Conservation (phyloP, 768 basidiomycete genomes). For the Brasilioporus rufonigricans region DNA sequence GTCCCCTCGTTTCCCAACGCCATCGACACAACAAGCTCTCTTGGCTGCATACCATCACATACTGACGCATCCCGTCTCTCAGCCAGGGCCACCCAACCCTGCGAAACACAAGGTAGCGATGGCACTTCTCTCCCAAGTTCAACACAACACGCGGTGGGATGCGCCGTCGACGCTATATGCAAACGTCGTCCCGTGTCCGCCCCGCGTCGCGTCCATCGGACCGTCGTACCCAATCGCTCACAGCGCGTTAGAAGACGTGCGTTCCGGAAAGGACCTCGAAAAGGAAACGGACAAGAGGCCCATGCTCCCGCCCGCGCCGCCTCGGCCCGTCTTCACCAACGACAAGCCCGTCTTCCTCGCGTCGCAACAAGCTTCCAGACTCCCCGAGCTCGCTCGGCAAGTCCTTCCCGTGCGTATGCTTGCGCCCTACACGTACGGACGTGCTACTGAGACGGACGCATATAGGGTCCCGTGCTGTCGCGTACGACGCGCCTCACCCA, state of each 20-base stretch:
- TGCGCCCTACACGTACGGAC: not conserved
- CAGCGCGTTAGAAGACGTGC: slow-evolving; percentile 29
- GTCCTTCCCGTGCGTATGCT: slow-evolving; percentile 59
- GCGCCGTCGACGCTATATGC: slow-evolving; percentile 64
- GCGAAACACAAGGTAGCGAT: slow-evolving; percentile 75
- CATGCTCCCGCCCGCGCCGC: slow-evolving; percentile 35
- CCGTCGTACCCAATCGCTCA: slow-evolving; percentile 62
- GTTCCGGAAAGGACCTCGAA: slow-evolving; percentile 45
- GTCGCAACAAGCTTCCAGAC: slow-evolving; percentile 59
- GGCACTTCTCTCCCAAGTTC: slow-evolving; percentile 58
- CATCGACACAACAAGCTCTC: slow-evolving; percentile 62
- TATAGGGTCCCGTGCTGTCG: slow-evolving; percentile 52
- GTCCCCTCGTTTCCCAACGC: slow-evolving; percentile 40
- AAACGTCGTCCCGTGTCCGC: slow-evolving; percentile 54
- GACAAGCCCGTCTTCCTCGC: slow-evolving; percentile 62
- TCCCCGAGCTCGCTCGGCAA: slow-evolving; percentile 64
- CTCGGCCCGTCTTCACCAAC: slow-evolving; percentile 40
- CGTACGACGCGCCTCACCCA: slow-evolving; percentile 65
- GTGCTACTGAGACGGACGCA: slow-evolving; percentile 1
- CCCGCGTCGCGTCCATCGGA: slow-evolving; percentile 59
- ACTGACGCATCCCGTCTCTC: slow-evolving; percentile 63
- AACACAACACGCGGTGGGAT: slow-evolving; percentile 64
- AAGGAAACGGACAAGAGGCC: slow-evolving; percentile 47
- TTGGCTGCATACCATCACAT: slow-evolving; percentile 74
- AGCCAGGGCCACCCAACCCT: slow-evolving; percentile 51